These are phyloP conservation scores for Trypanosoma cruzi DNA, from an alignment of 208 protist species.

Conservation along the genomic window DNA sequence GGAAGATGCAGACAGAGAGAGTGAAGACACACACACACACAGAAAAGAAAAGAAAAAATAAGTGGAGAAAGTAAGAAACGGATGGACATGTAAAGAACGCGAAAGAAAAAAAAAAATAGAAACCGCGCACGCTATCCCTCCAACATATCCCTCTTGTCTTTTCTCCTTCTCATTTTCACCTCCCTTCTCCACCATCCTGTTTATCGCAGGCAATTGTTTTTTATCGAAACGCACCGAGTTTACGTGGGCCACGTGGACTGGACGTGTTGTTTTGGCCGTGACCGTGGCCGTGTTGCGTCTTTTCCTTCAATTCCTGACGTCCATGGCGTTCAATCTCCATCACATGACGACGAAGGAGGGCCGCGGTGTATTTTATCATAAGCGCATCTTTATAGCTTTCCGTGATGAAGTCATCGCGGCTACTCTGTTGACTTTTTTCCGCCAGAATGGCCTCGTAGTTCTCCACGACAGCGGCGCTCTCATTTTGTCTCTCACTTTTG, in stretches of 20 bases:
- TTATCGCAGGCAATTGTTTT: too few relatives aligned
- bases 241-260: conserved; percentile 1
- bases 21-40: too few relatives aligned
- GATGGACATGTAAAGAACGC: conserved; percentile 14
- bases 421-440: conserved; percentile 50
- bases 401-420: conserved; percentile 72
- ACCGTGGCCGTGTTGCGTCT: background rate
- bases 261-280: background rate
- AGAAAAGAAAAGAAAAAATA: too few relatives aligned
- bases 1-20: background rate
- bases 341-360: conserved; percentile 57
- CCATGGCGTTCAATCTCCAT: conserved; percentile 50
- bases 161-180: background rate
- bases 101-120: conserved; percentile 10
- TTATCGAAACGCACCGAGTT: conserved; percentile 5
- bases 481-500: conserved; percentile 27
- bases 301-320: conserved; percentile 22
- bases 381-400: conserved; percentile 82
- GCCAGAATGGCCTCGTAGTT: conserved; percentile 42
- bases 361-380: conserved; percentile 80
- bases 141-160: background rate
- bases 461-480: conserved; percentile 34
- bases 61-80: too few relatives aligned
- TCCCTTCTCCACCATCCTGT: background rate
- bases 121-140: background rate